These are phyloP conservation scores for Przewalskia tangutica DNA, from an alignment of 257 asterid genomes.

Conservation along the genomic window DNA sequence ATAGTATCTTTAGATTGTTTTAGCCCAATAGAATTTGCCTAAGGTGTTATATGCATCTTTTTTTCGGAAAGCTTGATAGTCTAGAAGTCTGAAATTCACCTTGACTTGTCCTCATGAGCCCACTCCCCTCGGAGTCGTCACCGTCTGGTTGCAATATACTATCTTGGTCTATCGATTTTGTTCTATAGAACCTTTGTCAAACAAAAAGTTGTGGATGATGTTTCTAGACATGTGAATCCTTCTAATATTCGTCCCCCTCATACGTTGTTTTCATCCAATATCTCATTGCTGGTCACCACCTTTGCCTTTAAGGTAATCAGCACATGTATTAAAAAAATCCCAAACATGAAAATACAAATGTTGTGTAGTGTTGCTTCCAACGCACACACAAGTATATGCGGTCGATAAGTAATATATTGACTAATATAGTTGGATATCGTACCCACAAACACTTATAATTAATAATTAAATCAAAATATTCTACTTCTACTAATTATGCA, in stretches of 20 bases:
- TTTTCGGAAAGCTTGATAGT: neutral
- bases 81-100: neutral
- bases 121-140: neutral
- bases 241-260: neutral
- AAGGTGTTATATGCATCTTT: neutral
- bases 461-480: no score
- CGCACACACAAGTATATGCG: no score
- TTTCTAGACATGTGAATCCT: neutral
- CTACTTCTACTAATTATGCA: no score
- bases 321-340: neutral
- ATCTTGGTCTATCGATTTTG: neutral
- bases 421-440: no score
- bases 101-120: neutral
- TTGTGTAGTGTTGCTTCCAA: neutral
- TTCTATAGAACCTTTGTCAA: neutral
- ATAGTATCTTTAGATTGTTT: no score
- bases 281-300: neutral
- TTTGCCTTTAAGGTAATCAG: neutral
- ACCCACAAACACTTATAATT: no score
- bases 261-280: neutral
- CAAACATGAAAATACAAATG: conserved; percentile 4
- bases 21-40: no score
- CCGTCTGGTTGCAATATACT: neutral
- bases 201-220: neutral
- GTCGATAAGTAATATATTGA: no score